phyloP scores from a whole-genome alignment of 2,329 filamentous ascomycete genomes.

The Paraphaeosphaeria sporulosa region DNA sequence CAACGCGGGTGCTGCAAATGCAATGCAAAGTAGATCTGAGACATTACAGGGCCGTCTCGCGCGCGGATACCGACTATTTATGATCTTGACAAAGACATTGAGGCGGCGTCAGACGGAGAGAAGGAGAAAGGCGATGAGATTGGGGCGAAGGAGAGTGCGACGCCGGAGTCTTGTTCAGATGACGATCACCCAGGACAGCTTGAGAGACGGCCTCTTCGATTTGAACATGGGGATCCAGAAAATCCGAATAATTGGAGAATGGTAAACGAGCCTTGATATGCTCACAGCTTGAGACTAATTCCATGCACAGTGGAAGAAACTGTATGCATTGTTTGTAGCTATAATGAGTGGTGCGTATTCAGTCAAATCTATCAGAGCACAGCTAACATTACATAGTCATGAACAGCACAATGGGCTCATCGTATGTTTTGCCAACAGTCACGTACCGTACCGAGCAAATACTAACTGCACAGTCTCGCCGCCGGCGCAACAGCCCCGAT shows the following conservation, averaged over 20 bases:
- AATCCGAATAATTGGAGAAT: slow-evolving; percentile 55
- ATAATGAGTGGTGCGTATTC: slow-evolving; percentile 60
- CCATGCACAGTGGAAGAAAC: slow-evolving; percentile 60
- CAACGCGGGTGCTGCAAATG: neutral
- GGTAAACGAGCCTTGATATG: slow-evolving; percentile 19
- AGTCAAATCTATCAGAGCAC: neutral
- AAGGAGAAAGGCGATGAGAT: slow-evolving; percentile 34
- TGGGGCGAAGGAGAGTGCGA: slow-evolving; percentile 29
- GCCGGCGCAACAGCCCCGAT: slow-evolving; percentile 69
- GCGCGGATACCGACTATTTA: slow-evolving; percentile 27
- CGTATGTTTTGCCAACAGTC: slow-evolving; percentile 38
- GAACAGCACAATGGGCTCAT: slow-evolving; percentile 72
- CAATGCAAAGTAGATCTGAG: slow-evolving; percentile 15
- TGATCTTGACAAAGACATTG: slow-evolving; percentile 28
- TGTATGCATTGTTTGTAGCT: slow-evolving; percentile 61
- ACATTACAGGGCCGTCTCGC: slow-evolving; percentile 26
- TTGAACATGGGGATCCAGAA: slow-evolving; percentile 49
- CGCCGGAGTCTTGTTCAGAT: slow-evolving; percentile 21
- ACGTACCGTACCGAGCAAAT: neutral
- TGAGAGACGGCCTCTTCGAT: slow-evolving; percentile 45
- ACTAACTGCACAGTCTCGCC: slow-evolving; percentile 55
- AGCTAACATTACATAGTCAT: slow-evolving; percentile 46
- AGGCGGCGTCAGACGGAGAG: slow-evolving; percentile 31
- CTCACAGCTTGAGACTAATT: neutral
- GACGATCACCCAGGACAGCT: slow-evolving; percentile 8